phyloP scores from a whole-genome alignment of 148 eudicot species.

The Camellia sinensis region DNA sequence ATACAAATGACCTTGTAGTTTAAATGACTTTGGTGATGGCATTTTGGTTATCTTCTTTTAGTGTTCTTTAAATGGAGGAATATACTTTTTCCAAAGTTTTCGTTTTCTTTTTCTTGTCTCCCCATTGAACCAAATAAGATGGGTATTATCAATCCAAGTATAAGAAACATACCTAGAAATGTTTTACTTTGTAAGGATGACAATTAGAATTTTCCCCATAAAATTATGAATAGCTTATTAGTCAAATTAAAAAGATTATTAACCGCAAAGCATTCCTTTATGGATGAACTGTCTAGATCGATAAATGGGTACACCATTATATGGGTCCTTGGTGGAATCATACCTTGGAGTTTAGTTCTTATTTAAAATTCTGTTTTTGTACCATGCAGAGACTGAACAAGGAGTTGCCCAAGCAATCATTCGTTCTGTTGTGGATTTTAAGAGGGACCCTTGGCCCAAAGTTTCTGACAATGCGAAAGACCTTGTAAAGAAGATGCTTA shows the following conservation, averaged over 20 bases:
- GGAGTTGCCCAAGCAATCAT: constrained; percentile 64
- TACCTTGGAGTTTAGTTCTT: too few relatives aligned
- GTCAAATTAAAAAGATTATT: not conserved
- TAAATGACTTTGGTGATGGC: not conserved
- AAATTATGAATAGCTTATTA: not conserved
- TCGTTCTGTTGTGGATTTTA: constrained; percentile 47
- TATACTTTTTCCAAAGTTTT: not conserved
- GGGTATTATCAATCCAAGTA: not conserved
- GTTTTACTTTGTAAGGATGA: not conserved
- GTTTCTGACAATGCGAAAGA: constrained; percentile 59
- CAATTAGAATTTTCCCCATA: not conserved
- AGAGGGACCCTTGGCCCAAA: constrained; percentile 65
- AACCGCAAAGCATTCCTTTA: not conserved
- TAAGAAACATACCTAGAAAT: not conserved
- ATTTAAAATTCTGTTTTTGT: not conserved
- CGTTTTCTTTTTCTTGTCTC: not conserved
- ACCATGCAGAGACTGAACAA: constrained; percentile 67
- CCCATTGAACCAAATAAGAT: not conserved
- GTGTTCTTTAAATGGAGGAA: too few relatives aligned
- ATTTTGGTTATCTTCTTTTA: not conserved
- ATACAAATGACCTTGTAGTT: not conserved
- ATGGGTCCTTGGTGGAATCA: too few relatives aligned
- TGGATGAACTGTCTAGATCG: not conserved
- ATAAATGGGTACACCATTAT: not conserved
- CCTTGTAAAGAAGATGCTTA: constrained; percentile 58